Conservation (phyloP, 305 asterid genomes). For the Fraxinus platypoda region DNA sequence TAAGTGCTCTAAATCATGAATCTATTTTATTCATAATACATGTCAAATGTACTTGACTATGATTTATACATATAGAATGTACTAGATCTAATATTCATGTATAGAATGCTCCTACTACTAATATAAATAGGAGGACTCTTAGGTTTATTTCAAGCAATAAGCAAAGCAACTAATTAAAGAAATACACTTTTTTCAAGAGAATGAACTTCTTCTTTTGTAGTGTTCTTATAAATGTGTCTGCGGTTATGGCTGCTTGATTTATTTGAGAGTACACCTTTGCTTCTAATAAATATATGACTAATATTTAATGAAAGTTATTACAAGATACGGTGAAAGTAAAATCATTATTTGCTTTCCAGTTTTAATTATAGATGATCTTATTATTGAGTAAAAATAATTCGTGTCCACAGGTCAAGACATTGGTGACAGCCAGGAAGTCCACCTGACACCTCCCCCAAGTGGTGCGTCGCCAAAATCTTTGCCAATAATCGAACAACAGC, state of each 20-base stretch:
- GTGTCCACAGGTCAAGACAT: conserved; percentile 48
- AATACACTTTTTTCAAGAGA: background rate
- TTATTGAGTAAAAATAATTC: background rate
- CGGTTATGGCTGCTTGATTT: background rate
- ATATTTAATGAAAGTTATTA: background rate
- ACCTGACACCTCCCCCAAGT: conserved; percentile 45
- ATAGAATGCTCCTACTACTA: background rate
- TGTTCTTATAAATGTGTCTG: background rate
- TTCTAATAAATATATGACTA: background rate
- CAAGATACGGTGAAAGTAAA: background rate
- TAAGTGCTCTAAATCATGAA: background rate
- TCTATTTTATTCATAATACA: background rate
- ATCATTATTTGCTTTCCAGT: background rate
- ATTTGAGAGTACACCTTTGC: background rate
- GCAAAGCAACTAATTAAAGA: background rate
- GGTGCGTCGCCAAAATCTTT: conserved; percentile 44
- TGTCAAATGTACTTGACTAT: background rate
- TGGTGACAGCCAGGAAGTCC: conserved; percentile 25
- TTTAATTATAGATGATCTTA: background rate
- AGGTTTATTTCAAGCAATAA: background rate
- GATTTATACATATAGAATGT: background rate
- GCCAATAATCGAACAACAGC: conserved; percentile 57
- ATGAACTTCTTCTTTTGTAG: background rate
- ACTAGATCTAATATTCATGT: background rate
- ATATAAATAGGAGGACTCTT: background rate